Evolutionary conservation across 2,329 filamentous ascomycete genomes (phyloP).

Genomic region (Alternaria sp.): DNA sequence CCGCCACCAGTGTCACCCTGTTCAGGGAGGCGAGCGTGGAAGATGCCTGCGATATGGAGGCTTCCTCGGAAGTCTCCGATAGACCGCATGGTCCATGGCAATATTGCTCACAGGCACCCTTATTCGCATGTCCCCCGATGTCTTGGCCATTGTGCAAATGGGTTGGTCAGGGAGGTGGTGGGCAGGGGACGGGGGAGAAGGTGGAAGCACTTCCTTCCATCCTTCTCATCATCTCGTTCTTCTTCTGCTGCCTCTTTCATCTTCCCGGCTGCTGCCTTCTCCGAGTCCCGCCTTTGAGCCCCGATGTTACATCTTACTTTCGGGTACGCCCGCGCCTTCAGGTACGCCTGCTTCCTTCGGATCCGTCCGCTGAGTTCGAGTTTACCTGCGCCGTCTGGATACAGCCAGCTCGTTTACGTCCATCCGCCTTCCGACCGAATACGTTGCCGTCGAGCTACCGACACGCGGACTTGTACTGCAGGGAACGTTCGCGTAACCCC

Average conservation of each 20-base stretch:
- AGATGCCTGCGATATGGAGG: slow-evolving; percentile 35
- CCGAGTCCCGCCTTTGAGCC: neutral
- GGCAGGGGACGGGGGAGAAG: neutral
- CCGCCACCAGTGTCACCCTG: slow-evolving; percentile 32
- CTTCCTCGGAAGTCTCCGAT: slow-evolving; percentile 18
- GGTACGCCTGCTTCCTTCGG: slow-evolving; percentile 14
- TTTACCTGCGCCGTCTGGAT: slow-evolving; percentile 7
- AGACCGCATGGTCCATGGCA: slow-evolving; percentile 35
- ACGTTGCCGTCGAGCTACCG: neutral
- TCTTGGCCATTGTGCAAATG: slow-evolving; percentile 17
- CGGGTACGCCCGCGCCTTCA: slow-evolving; percentile 14
- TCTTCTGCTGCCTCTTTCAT: neutral
- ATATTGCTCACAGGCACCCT: slow-evolving; percentile 26
- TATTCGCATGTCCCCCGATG: slow-evolving; percentile 17
- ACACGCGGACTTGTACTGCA: slow-evolving; percentile 21
- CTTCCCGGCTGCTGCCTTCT: neutral
- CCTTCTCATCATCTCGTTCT: neutral
- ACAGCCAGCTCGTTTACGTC: slow-evolving; percentile 7
- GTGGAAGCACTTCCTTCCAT: neutral
- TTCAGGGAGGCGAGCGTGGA: slow-evolving; percentile 30
- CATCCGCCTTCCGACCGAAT: neutral
- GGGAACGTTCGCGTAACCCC: slow-evolving; percentile 26
- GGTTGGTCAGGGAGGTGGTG: neutral
- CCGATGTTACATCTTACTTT: slow-evolving; percentile 2
- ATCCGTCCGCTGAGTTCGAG: slow-evolving; percentile 7